phyloP scores from a whole-genome alignment of 1,139 yeast genomes.

The Hemisphaericaspora xylofermentans region DNA sequence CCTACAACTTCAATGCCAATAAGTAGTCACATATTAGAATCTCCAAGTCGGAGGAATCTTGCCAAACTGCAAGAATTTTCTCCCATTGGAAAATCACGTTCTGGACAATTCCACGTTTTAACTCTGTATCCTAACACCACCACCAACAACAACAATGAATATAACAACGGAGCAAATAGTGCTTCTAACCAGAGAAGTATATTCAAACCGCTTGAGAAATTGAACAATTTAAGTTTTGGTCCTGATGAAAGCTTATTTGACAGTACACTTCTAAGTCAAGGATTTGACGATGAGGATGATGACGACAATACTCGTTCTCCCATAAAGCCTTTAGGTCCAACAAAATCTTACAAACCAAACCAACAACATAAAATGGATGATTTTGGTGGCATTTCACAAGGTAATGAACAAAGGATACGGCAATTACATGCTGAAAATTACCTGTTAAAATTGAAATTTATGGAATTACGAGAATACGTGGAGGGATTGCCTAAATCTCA shows the following conservation, averaged over 20 bases:
- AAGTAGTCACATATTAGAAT: neutral
- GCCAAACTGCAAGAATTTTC: constrained; percentile 10
- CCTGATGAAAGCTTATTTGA: constrained; percentile 10
- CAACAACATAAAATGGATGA: constrained; percentile 7
- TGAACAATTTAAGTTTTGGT: constrained; percentile 2
- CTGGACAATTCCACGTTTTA: constrained; percentile 12
- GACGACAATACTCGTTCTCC: constrained; percentile 12
- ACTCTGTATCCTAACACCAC: constrained; percentile 10
- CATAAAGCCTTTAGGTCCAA: neutral
- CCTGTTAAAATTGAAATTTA: constrained; percentile 13
- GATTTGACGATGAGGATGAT: constrained; percentile 8
- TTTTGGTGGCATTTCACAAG: constrained; percentile 11
- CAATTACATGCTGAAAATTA: constrained; percentile 11
- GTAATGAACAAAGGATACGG: constrained; percentile 13
- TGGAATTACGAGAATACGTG: constrained; percentile 11
- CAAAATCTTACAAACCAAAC: neutral
- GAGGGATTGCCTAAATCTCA: constrained; percentile 11
- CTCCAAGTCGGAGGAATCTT: neutral
- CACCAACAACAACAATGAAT: constrained; percentile 1
- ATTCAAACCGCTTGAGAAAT: constrained; percentile 12
- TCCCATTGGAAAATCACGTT: constrained; percentile 13
- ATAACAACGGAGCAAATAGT: neutral
- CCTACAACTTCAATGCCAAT: neutral
- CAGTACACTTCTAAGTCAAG: constrained; percentile 1
- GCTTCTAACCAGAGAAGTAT: constrained; percentile 8